Evolutionary conservation across 1,284 basidiomycete genomes (phyloP), one percentile per base, ranked within the genome.

Genomic region (Sphagnurus paluster): DNA sequence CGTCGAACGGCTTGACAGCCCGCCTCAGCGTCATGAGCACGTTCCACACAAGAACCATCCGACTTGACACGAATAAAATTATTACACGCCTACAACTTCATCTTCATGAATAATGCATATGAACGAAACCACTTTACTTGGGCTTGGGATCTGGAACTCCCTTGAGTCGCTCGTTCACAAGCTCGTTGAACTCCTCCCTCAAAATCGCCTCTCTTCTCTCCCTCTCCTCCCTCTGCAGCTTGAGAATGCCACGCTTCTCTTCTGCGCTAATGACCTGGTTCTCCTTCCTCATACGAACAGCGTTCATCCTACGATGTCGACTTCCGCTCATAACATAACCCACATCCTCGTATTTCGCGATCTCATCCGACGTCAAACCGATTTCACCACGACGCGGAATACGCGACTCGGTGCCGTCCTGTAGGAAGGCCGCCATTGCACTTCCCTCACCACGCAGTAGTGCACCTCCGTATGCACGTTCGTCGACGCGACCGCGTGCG

Each of bases 241-340:
- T 94, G 59, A 98, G 65, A 48, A 98, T 93, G 19, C 91, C 90
- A 34, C 94, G 74, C 75, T 98, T 97, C 75, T 99, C 96, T 71
- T 98, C 96, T 1, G 95, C 94, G 57, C 87, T 93, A 64, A 98
- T 96, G 50, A 99, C 94, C 71, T 99, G 96, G 71, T 98, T 97
- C 75, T 99, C 96, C 77, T 98, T 97, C 59, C 96, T 76, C 82
- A 98, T 90, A 51, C 97, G 87, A 29, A 99, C 96, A 0, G 95
- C 97, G 58, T 96, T 98, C 95, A 98, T 98, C 62, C 90, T 79
- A 53, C 85, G 77, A 66, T 99, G 95, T 46, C 96, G 75, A 61
- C 85, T 90, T 34, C 96, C 96, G 59, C 90, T 93, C 97, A 99
- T 99, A 46, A 99, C 96, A 66, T 96, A 99, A n/a, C 96, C 96